Evolutionary conservation across 208 protist genomes (phyloP).

Genomic region (Acanthamoeba royreba): DNA sequence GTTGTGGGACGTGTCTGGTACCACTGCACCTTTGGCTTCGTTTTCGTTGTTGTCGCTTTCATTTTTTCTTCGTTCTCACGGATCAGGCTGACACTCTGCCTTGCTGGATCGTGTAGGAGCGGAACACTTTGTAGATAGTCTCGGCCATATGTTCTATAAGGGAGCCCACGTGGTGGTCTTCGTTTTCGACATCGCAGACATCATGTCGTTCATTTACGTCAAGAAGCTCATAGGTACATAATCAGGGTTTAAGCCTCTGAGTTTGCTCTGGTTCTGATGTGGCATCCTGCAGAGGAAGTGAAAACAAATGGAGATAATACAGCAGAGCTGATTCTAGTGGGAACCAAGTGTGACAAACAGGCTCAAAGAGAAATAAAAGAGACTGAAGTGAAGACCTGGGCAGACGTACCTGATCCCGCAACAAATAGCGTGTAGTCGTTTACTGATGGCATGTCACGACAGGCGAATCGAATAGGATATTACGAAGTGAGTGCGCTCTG

Average conservation of each 20-base stretch:
- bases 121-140: neutral
- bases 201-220: constrained; percentile 8
- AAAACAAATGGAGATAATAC: neutral
- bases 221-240: constrained; percentile 31
- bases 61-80: neutral
- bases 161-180: neutral
- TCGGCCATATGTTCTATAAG: constrained; percentile 5
- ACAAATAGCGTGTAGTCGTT: too few relatives aligned
- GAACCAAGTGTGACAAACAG: neutral
- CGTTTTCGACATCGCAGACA: neutral
- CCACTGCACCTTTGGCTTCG: neutral
- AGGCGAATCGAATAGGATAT: neutral
- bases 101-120: neutral
- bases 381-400: neutral
- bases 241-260: too few relatives aligned
- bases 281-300: constrained; percentile 27
- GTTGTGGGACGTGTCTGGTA: neutral
- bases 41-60: too few relatives aligned
- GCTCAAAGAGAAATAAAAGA: neutral
- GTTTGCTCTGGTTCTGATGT: too few relatives aligned
- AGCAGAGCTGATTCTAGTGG: neutral
- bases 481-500: neutral
- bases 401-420: too few relatives aligned
- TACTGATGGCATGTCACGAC: too few relatives aligned
- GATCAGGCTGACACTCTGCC: neutral